Base-by-base conservation (phyloP, 176 grass and related monocot genomes). In the Oryza glaberrima region DNA sequence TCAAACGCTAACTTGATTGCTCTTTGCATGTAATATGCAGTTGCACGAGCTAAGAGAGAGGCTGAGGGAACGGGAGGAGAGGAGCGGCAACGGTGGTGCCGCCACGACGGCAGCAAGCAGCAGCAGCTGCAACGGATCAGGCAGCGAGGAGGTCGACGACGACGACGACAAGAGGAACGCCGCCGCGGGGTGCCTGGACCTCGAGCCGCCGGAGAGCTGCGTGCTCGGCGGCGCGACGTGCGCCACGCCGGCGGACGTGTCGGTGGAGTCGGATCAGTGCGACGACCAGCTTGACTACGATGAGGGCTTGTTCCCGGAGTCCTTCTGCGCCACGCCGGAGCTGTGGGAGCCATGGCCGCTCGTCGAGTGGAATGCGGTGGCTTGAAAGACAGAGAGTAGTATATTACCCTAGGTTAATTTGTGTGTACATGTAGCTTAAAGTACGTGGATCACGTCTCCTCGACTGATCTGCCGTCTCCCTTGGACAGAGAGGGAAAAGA, bases 321-420 rank as follows among this genome's bases (percentile, higher is more conserved):
- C 88, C 72, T 94, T 91, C 84, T 85, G 87, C 77, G 78, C 76
- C 82, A 90, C 70, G 78, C 82, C 87, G 13, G 94, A 97, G 83
- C 82, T 91, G 13, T 97, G 94, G 94, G 94, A 94, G 66, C 77
- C 77, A 13, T 97, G 94, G 94, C 92, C 92, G 75, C 70, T 85
- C 5, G 23, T 91, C 47, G 92, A 90, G 81, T 88, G 90, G 89
- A 94, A 92, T 86, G 90, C 76, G 64, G 85, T 90, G 43, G 89
- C 87, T 36, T 91, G 83, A 91, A 23, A 74, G 7, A 63, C 58
- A 8, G 51, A 32, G 30, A 32, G 56, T 40, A 80, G 77, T 71
- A 67, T 65, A 67, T 65, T 51, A 77, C 52, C 65, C 7, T 78
- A 28, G 78, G 73, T 22, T 82, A 82, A 73, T 65, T 74, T 67